Evolutionary conservation across 176 grass and related monocot species (phyloP).

Genomic region (Tuctoria greenei): DNA sequence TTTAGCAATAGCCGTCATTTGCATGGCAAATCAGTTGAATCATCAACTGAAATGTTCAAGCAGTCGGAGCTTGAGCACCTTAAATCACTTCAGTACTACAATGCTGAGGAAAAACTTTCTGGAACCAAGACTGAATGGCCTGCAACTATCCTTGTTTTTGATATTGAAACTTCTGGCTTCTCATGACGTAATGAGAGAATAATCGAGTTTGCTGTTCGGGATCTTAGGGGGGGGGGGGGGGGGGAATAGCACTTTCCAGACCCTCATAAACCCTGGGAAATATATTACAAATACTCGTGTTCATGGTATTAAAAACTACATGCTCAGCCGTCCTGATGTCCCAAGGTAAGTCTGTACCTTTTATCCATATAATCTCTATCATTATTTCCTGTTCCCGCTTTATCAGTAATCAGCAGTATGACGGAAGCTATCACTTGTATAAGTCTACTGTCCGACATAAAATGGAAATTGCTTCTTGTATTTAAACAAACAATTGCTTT

Average conservation of each 20-base stretch:
- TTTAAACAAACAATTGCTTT: neutral
- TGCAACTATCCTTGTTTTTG: slow-evolving; percentile 85
- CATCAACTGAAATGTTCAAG: slow-evolving; percentile 51
- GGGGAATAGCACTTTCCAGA: slow-evolving; percentile 69
- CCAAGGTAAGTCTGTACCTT: slow-evolving; percentile 58
- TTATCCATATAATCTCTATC: slow-evolving; percentile 14
- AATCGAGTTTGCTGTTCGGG: slow-evolving; percentile 80
- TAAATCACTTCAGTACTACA: slow-evolving; percentile 68
- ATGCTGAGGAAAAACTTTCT: slow-evolving; percentile 47
- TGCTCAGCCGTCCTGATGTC: slow-evolving; percentile 59
- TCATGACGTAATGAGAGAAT: slow-evolving; percentile 56
- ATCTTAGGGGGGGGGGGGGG: slow-evolving; percentile 88
- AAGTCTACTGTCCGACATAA: slow-evolving; percentile 5
- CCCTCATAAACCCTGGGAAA: slow-evolving; percentile 75
- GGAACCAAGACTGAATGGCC: slow-evolving; percentile 49
- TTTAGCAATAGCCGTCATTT: slow-evolving; percentile 39
- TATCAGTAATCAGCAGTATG: neutral
- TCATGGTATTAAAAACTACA: slow-evolving; percentile 65
- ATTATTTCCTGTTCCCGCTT: slow-evolving; percentile 23
- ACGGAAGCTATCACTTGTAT: neutral
- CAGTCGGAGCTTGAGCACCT: slow-evolving; percentile 53
- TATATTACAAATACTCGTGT: slow-evolving; percentile 38
- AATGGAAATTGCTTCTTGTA: neutral
- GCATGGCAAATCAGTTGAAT: slow-evolving; percentile 43
- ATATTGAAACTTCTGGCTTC: slow-evolving; percentile 87